Evolutionary conservation across 192 early-diverging fungal species (phyloP).

Genomic region (Rhizoclosmatium globosum): DNA sequence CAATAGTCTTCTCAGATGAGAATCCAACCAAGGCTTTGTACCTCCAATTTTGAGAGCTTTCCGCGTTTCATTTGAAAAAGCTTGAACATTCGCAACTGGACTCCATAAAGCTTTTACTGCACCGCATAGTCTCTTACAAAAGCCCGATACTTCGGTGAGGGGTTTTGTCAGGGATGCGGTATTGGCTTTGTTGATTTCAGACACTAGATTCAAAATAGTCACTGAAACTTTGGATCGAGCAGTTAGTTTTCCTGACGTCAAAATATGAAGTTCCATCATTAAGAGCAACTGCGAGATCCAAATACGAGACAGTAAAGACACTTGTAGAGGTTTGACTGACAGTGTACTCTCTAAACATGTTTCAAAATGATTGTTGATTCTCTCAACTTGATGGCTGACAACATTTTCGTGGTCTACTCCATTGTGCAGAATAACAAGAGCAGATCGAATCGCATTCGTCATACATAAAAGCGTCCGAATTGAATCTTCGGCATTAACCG

Average conservation of each 20-base stretch:
- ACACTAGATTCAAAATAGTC: background rate
- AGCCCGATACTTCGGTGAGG: background rate
- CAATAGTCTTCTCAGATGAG: background rate
- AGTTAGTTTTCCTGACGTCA: background rate
- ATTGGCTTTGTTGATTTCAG: background rate
- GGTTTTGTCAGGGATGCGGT: background rate
- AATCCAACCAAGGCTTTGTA: background rate
- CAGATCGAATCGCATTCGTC: slow-evolving; percentile 12
- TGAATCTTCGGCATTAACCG: slow-evolving; percentile 10
- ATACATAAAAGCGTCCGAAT: slow-evolving; percentile 14
- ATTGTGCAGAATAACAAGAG: background rate
- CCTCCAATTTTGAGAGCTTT: background rate
- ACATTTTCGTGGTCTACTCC: background rate
- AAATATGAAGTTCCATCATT: background rate
- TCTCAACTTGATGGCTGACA: background rate
- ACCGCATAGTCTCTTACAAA: background rate
- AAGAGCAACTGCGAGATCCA: background rate
- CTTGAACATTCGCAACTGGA: background rate
- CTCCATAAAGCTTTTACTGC: background rate
- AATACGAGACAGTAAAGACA: background rate
- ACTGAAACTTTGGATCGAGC: background rate
- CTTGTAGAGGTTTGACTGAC: background rate
- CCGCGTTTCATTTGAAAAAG: background rate
- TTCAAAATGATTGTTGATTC: slow-evolving; percentile 7
- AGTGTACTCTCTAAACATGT: slow-evolving; percentile 15